Percentiles rank a stretch among this genome's conserved stretches.
Evolutionary conservation across 2,329 filamentous ascomycete genomes (phyloP).

Genomic region (Aspergillus fumigatiaffinis): DNA sequence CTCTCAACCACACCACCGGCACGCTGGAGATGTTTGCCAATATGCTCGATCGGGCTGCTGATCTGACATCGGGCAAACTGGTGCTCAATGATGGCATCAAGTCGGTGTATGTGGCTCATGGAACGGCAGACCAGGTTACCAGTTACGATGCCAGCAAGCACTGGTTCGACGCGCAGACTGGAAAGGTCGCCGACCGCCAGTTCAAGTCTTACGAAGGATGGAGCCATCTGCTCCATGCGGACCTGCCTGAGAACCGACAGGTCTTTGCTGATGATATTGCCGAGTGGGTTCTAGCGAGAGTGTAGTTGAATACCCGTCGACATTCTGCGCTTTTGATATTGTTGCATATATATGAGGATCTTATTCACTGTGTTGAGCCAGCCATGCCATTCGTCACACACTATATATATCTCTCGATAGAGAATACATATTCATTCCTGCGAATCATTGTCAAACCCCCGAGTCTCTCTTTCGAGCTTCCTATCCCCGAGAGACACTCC

Average conservation of each 20-base stretch:
- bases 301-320: background rate
- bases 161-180: conserved; percentile 7
- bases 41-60: conserved; percentile 3
- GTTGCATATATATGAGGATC: background rate
- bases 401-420: background rate
- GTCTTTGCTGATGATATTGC: background rate
- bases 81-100: conserved; percentile 1
- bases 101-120: conserved; percentile 7
- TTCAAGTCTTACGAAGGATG: conserved; percentile 6
- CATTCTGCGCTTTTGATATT: background rate
- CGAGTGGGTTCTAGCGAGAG: background rate
- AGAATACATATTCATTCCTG: background rate
- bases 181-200: background rate
- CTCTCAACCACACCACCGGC: conserved; percentile 3
- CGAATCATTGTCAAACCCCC: background rate
- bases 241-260: conserved; percentile 1
- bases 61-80: background rate
- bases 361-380: background rate
- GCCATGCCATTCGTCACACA: background rate
- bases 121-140: conserved; percentile 4
- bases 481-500: conserved; percentile 37
- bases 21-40: conserved; percentile 6
- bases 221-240: conserved; percentile 6
- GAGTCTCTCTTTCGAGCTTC: conserved; percentile 24
- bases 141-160: conserved; percentile 4